Percentiles rank a stretch among this genome's conserved stretches.
Evolutionary conservation across 2,329 filamentous ascomycete genomes (phyloP).

Genomic region (Emmonsia crescens): DNA sequence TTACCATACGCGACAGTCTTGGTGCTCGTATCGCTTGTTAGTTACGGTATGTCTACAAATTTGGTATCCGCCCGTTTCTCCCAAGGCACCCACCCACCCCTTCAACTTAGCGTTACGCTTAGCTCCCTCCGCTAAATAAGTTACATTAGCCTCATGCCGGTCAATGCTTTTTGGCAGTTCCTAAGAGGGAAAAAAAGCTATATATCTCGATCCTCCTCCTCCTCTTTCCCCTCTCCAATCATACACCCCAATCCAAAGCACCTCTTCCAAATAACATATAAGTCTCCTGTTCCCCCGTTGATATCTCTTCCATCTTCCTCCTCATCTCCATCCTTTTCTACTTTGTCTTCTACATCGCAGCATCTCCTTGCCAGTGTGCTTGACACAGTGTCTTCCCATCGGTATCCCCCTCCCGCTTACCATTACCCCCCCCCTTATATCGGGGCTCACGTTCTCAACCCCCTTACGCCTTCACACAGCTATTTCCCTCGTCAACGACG

Average conservation of each 20-base stretch:
- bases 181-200: background rate
- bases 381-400: background rate
- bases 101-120: background rate
- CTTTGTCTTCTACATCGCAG: background rate
- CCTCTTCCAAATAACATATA: constrained; percentile 1
- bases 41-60: background rate
- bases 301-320: background rate
- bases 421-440: background rate
- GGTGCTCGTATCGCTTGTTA: background rate
- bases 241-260: constrained; percentile 1
- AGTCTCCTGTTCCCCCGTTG: background rate
- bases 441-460: background rate
- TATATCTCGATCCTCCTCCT: constrained; percentile 1
- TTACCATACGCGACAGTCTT: background rate
- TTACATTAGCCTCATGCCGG: background rate
- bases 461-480: background rate
- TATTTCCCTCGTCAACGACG: constrained; percentile 2
- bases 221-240: constrained; percentile 1
- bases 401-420: background rate
- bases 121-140: background rate
- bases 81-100: constrained; percentile 1
- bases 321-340: background rate
- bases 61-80: background rate
- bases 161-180: background rate
- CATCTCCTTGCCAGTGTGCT: background rate